Evolutionary conservation across 2,329 filamentous ascomycete species (phyloP).

Genomic region (Diaporthe sp.): DNA sequence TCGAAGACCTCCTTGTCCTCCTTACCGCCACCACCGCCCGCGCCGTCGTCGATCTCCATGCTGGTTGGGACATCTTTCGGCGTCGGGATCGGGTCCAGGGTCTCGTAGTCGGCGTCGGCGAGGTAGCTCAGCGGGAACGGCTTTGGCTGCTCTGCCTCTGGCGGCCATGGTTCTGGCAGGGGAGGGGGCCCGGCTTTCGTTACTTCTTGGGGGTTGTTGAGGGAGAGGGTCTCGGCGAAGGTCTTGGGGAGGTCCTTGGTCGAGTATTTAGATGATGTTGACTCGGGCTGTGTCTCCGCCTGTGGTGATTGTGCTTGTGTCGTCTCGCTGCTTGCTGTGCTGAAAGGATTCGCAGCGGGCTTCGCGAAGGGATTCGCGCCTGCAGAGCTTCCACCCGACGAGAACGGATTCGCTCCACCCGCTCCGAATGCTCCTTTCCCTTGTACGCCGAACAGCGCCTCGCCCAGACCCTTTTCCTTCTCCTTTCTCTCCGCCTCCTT

Average conservation of each 20-base stretch:
- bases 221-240: slow-evolving; percentile 80
- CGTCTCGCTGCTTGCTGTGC: slow-evolving; percentile 41
- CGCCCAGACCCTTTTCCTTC: slow-evolving; percentile 64
- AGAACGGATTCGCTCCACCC: slow-evolving; percentile 69
- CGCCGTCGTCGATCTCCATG: slow-evolving; percentile 59
- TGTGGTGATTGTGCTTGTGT: slow-evolving; percentile 41
- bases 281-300: slow-evolving; percentile 12
- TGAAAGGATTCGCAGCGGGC: slow-evolving; percentile 55
- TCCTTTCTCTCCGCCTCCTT: slow-evolving; percentile 41
- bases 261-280: slow-evolving; percentile 38
- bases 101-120: slow-evolving; percentile 91
- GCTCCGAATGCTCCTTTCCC: slow-evolving; percentile 46
- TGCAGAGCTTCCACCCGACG: slow-evolving; percentile 53
- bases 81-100: slow-evolving; percentile 71
- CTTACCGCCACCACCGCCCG: slow-evolving; percentile 50
- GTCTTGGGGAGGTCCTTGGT: slow-evolving; percentile 62
- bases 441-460: slow-evolving; percentile 76
- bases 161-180: slow-evolving; percentile 80
- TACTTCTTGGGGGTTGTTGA: slow-evolving; percentile 65
- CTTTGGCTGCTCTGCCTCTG: slow-evolving; percentile 68
- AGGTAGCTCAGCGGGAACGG: slow-evolving; percentile 84
- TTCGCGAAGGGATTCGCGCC: slow-evolving; percentile 75
- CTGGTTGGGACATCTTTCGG: slow-evolving; percentile 55
- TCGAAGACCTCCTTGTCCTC: slow-evolving; percentile 81
- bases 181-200: slow-evolving; percentile 49